Evolutionary conservation across 352 stramenopile species (phyloP).

Genomic region (Thalassiosira livingstoniorum): DNA sequence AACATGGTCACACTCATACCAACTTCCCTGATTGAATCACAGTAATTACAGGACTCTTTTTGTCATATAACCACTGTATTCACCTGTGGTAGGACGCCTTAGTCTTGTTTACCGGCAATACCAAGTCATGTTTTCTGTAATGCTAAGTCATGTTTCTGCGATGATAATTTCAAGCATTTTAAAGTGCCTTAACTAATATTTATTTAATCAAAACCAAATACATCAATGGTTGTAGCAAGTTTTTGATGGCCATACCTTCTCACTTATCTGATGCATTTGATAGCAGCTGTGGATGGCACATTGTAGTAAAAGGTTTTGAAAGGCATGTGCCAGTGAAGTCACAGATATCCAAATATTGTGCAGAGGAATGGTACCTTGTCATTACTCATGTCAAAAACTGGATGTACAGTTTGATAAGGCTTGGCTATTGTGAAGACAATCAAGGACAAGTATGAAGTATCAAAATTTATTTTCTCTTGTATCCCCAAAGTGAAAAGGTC

Average conservation of each 20-base stretch:
- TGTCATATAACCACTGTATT: too few relatives aligned
- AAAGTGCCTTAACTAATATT: too few relatives aligned
- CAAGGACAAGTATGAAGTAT: conserved; percentile 26
- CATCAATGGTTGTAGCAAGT: too few relatives aligned
- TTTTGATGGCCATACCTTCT: conserved; percentile 15
- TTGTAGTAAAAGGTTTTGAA: conserved; percentile 34
- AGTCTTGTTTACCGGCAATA: too few relatives aligned
- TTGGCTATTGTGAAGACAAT: conserved; percentile 23
- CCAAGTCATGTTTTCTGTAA: too few relatives aligned
- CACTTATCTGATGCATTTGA: conserved; percentile 38
- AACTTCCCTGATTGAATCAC: too few relatives aligned
- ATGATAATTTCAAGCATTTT: too few relatives aligned
- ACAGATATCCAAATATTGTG: not conserved
- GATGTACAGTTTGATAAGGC: conserved; percentile 34
- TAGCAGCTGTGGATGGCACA: conserved; percentile 39
- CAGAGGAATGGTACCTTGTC: conserved; percentile 9
- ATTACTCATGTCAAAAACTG: conserved; percentile 32
- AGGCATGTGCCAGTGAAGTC: conserved; percentile 11
- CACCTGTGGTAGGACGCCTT: too few relatives aligned
- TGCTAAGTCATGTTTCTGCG: too few relatives aligned
- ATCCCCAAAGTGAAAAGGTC: conserved; percentile 7
- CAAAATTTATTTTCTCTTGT: conserved; percentile 20
- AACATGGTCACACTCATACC: too few relatives aligned
- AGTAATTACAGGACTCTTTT: too few relatives aligned
- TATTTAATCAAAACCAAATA: too few relatives aligned